Conservation (phyloP, 2,329 filamentous ascomycete species). For the Verticillium isaacii region DNA sequence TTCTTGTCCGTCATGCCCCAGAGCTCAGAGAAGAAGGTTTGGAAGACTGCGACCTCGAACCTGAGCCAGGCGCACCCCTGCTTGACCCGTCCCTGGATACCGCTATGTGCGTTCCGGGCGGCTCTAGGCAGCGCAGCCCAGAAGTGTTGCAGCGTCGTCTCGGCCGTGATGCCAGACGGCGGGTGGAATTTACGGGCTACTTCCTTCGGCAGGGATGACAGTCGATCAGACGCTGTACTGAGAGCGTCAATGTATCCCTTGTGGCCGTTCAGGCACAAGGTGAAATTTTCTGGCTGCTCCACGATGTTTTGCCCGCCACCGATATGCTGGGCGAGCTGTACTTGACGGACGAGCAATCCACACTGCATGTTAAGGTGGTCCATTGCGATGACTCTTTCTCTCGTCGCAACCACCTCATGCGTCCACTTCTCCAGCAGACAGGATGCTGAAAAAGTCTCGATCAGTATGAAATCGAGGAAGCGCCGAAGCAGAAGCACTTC, state of each 20-base stretch:
- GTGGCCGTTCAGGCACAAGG: neutral
- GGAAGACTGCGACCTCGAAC: neutral
- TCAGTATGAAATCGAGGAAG: neutral
- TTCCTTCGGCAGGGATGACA: neutral
- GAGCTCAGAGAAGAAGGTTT: neutral
- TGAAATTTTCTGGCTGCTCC: no score
- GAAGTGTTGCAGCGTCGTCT: neutral
- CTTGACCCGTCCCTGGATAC: neutral
- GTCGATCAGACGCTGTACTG: neutral
- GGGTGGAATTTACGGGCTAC: neutral
- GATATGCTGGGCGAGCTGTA: neutral
- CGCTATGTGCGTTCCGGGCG: no score
- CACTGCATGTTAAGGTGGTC: neutral
- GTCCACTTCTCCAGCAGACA: neutral
- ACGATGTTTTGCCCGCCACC: no score
- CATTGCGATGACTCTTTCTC: neutral
- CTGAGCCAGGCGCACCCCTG: neutral
- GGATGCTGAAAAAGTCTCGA: neutral
- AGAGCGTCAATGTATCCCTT: neutral
- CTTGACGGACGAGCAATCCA: neutral
- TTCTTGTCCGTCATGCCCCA: neutral
- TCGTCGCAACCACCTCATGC: neutral
- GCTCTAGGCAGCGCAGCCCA: neutral
- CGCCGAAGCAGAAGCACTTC: neutral
- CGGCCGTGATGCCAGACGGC: neutral